Evolutionary conservation across 345 rosid genomes (phyloP).

Genomic region (Citrus unshiu): DNA sequence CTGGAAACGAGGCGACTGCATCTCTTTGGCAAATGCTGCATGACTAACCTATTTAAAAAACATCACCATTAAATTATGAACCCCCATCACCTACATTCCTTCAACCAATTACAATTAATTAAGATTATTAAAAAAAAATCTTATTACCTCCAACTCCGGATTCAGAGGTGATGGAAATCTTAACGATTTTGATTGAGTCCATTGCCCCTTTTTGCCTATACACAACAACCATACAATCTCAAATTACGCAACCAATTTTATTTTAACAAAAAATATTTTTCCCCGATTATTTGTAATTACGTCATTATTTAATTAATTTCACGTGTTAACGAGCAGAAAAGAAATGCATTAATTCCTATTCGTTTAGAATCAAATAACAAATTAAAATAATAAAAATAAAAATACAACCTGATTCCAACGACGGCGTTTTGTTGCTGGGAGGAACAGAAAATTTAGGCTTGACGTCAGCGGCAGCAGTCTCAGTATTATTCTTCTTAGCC

Average conservation of each 20-base stretch:
- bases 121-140: neutral
- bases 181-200: conserved; percentile 68
- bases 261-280: neutral
- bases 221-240: conserved; percentile 10
- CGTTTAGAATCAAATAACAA: neutral
- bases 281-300: neutral
- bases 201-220: conserved; percentile 54
- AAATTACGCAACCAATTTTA: neutral
- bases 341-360: neutral
- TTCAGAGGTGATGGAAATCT: conserved; percentile 40
- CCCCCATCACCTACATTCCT: neutral
- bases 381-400: neutral
- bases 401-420: conserved; percentile 3
- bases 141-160: conserved; percentile 64
- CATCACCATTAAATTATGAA: neutral
- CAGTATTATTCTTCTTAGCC: conserved; percentile 21
- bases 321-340: neutral
- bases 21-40: conserved; percentile 67
- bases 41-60: conserved; percentile 42
- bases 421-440: neutral
- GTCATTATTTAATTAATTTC: neutral
- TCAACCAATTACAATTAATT: neutral
- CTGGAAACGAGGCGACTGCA: conserved; percentile 84
- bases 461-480: neutral
- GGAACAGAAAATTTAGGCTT: conserved; percentile 1